Evolutionary conservation across 805 yeast genomes (phyloP).

Genomic region (Ogataea dorogensis): DNA sequence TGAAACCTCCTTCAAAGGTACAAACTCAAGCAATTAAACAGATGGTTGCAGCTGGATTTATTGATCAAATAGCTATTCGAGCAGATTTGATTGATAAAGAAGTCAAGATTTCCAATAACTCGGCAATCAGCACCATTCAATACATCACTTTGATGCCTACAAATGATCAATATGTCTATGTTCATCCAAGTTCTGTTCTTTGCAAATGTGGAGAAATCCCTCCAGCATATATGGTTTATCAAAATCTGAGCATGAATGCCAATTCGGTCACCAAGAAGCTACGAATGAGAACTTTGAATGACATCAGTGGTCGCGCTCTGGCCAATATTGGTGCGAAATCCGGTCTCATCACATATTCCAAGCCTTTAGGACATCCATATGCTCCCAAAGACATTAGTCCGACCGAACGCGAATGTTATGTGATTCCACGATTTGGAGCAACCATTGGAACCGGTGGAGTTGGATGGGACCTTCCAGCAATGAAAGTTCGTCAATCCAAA

Average conservation of each 20-base stretch:
- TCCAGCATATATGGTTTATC: slow-evolving; percentile 76
- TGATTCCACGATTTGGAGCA: slow-evolving; percentile 88
- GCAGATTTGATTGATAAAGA: slow-evolving; percentile 73
- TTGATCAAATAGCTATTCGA: slow-evolving; percentile 86
- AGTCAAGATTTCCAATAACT: slow-evolving; percentile 53
- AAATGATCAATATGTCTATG: slow-evolving; percentile 49
- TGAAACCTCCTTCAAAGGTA: slow-evolving; percentile 62
- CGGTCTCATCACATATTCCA: slow-evolving; percentile 76
- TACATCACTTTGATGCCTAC: slow-evolving; percentile 57
- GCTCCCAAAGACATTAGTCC: slow-evolving; percentile 70
- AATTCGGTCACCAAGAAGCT: slow-evolving; percentile 42
- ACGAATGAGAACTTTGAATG: slow-evolving; percentile 75
- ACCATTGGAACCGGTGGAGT: slow-evolving; percentile 76
- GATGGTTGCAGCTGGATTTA: slow-evolving; percentile 87
- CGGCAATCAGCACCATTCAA: slow-evolving; percentile 59
- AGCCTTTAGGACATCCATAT: slow-evolving; percentile 88
- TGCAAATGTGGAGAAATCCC: slow-evolving; percentile 63
- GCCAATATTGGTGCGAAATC: slow-evolving; percentile 75
- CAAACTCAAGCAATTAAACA: slow-evolving; percentile 85
- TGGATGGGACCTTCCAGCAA: slow-evolving; percentile 89
- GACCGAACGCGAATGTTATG: slow-evolving; percentile 80
- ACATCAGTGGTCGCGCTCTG: slow-evolving; percentile 69
- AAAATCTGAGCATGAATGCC: slow-evolving; percentile 57
- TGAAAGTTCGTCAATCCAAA: slow-evolving; percentile 72
- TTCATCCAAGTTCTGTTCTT: slow-evolving; percentile 77